These are phyloP conservation scores for Blastocystis sp. DNA, from an alignment of 352 stramenopile species.

Conservation along the genomic window DNA sequence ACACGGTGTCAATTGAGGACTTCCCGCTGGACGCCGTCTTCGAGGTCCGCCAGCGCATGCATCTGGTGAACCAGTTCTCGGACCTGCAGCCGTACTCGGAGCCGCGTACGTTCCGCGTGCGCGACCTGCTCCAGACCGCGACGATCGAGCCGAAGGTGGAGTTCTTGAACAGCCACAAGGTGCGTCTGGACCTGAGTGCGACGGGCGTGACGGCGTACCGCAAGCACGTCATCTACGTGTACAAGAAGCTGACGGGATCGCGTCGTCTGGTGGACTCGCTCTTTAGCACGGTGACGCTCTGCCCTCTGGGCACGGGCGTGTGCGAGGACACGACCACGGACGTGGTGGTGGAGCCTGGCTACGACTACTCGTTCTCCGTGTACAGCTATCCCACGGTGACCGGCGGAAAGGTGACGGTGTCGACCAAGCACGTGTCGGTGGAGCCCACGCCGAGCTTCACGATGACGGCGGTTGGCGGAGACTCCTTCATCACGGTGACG, in stretches of 20 bases:
- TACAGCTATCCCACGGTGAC: neutral
- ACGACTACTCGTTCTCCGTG: conserved; percentile 24
- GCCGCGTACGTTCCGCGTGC: neutral
- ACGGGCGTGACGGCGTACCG: neutral
- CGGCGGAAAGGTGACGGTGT: neutral
- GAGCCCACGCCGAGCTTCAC: neutral
- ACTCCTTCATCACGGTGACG: neutral
- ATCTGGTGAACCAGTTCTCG: neutral
- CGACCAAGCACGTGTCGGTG: neutral
- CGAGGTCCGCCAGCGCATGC: conserved; percentile 6
- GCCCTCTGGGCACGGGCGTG: neutral
- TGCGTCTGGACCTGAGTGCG: conserved; percentile 14
- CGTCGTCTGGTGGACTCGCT: conserved; percentile 44
- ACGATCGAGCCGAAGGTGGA: neutral
- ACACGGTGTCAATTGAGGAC: neutral
- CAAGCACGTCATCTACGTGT: conserved; percentile 25
- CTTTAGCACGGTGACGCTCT: conserved; percentile 34
- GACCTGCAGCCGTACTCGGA: neutral
- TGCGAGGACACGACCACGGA: conserved; percentile 11
- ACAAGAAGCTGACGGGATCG: conserved; percentile 38
- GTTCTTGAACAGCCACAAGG: conserved; percentile 20
- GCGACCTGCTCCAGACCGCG: neutral
- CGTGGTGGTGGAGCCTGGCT: conserved; percentile 44
- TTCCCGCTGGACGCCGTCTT: conserved; percentile 11
- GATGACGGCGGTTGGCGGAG: neutral